A percentile compares a stretch with the other conserved stretches of the same genome.
These are phyloP conservation scores for Ustilago tritici DNA, from an alignment of 1,284 basidiomycete species.

Conservation along the genomic window DNA sequence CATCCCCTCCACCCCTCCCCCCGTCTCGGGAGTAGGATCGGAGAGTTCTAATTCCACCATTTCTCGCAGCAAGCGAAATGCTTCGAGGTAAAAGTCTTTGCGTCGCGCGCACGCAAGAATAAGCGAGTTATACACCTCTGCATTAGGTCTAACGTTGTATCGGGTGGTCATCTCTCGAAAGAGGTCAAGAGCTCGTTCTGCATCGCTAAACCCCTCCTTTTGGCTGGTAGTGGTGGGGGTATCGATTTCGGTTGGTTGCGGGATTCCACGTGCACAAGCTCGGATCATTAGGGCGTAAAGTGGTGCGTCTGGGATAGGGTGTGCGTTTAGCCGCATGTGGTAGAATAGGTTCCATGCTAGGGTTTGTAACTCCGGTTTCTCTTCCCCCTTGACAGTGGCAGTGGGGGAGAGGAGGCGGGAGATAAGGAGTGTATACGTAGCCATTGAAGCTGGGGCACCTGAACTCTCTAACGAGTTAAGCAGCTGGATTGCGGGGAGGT, in stretches of 20 bases:
- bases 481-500: constrained; percentile 46
- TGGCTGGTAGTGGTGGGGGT: constrained; percentile 15
- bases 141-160: constrained; percentile 76
- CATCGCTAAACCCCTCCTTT: constrained; percentile 73
- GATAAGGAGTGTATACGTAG: constrained; percentile 63
- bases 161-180: constrained; percentile 89
- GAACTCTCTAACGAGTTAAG: constrained; percentile 48
- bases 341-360: constrained; percentile 85
- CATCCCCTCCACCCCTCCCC: constrained; percentile 71
- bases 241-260: constrained; percentile 70
- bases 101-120: constrained; percentile 78
- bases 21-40: constrained; percentile 72
- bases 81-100: constrained; percentile 61
- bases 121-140: constrained; percentile 81
- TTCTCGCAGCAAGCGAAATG: constrained; percentile 73
- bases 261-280: constrained; percentile 78
- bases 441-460: constrained; percentile 55
- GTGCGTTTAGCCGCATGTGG: constrained; percentile 94
- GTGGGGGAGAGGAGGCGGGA: constrained; percentile 35
- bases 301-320: constrained; percentile 80
- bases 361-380: constrained; percentile 40
- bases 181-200: constrained; percentile 90
- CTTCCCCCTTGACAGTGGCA: constrained; percentile 5
- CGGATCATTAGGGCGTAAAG: constrained; percentile 89
- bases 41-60: constrained; percentile 79